Conservation (phyloP, 2,329 filamentous ascomycete genomes). For the Magnaporthiopsis incrustans region DNA sequence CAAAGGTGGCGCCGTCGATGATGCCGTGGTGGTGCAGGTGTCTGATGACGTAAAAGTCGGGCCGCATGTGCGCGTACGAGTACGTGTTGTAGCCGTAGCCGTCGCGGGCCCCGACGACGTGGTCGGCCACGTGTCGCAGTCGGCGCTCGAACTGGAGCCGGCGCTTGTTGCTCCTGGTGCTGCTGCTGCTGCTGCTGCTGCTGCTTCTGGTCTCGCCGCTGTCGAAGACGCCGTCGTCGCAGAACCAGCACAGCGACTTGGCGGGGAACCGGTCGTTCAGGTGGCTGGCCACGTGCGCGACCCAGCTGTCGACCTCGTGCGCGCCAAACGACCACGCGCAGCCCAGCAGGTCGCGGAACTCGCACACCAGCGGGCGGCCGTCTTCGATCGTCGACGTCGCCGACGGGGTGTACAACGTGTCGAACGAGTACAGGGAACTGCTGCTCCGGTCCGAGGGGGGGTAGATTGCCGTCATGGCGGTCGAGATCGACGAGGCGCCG, state of each 20-base stretch:
- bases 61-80: constrained; percentile 19
- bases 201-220: neutral
- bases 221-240: constrained; percentile 27
- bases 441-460: neutral
- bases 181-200: too few species aligned
- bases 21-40: constrained; percentile 24
- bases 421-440: constrained; percentile 1
- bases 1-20: constrained; percentile 19
- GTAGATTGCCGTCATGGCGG: too few species aligned
- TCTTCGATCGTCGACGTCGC: too few species aligned
- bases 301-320: constrained; percentile 33
- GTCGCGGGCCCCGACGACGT: constrained; percentile 24
- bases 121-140: constrained; percentile 41
- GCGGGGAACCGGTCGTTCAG: constrained; percentile 25
- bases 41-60: constrained; percentile 32
- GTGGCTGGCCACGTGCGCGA: constrained; percentile 34
- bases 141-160: constrained; percentile 26
- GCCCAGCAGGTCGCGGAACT: constrained; percentile 27
- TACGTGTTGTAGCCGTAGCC: constrained; percentile 12
- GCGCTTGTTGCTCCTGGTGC: neutral
- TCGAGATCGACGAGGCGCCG: neutral
- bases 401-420: too few species aligned
- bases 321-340: constrained; percentile 31
- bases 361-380: constrained; percentile 30
- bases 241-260: constrained; percentile 41